phyloP scores from a whole-genome alignment of 257 asterid genomes.

The Jaltomata sinuosa region DNA sequence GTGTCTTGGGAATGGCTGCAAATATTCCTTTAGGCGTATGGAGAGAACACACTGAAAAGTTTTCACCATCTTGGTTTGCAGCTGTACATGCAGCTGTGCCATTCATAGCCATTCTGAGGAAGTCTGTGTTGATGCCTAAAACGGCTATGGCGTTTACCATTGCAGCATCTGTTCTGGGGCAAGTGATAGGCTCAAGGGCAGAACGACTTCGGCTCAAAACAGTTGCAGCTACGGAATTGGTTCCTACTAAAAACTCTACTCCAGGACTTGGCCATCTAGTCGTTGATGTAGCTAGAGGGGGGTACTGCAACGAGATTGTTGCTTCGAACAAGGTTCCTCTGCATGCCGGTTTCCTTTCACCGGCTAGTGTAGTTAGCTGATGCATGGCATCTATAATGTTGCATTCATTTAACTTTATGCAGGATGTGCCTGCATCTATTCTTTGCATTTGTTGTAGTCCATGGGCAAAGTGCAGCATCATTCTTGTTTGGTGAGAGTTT shows the following conservation, averaged over 20 bases:
- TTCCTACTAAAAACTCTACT: not conserved
- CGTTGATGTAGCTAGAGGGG: slow-evolving; percentile 15
- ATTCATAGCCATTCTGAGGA: slow-evolving; percentile 83
- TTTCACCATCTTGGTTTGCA: slow-evolving; percentile 80
- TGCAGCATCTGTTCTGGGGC: slow-evolving; percentile 85
- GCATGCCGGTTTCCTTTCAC: not conserved
- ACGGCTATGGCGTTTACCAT: slow-evolving; percentile 90
- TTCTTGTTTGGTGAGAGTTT: not conserved
- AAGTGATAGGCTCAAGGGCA: slow-evolving; percentile 86
- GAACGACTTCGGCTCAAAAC: slow-evolving; percentile 70
- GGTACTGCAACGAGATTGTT: slow-evolving; percentile 6
- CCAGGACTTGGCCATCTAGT: not conserved
- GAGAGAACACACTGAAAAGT: slow-evolving; percentile 88
- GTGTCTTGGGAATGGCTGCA: slow-evolving; percentile 75
- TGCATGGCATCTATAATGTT: not conserved
- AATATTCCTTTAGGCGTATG: slow-evolving; percentile 86
- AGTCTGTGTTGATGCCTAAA: slow-evolving; percentile 82
- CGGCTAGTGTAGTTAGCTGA: slow-evolving; percentile 2
- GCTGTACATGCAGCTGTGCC: slow-evolving; percentile 98
- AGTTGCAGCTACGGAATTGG: slow-evolving; percentile 12
- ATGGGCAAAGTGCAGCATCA: not conserved
- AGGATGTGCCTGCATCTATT: not conserved
- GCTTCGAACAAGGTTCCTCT: not conserved
- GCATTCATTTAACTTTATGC: not conserved
- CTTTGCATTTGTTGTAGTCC: not conserved